Conservation (phyloP, 371 early-diverging fungal genomes). For the Apophysomyces sp. region DNA sequence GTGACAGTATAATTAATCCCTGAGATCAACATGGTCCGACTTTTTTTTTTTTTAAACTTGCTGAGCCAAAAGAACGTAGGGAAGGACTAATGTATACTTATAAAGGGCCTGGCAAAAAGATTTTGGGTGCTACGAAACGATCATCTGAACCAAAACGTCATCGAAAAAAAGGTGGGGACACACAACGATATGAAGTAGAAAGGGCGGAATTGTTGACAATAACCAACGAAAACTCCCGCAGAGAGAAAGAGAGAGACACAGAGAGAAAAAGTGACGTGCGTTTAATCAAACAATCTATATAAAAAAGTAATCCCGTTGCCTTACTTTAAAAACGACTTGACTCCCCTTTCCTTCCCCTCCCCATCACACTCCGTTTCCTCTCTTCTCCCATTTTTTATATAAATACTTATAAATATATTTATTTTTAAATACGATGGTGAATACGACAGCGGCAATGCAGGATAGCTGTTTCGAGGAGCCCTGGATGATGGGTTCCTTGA, state of each 20-base stretch:
- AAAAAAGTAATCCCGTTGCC: neutral
- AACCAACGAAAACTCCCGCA: neutral
- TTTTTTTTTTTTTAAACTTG: constrained; percentile 1
- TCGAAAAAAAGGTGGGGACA: neutral
- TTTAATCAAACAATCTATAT: neutral
- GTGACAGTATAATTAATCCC: neutral
- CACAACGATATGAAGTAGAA: neutral
- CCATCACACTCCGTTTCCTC: neutral
- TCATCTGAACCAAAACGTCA: constrained; percentile 1
- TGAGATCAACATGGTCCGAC: neutral
- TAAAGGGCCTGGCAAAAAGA: neutral
- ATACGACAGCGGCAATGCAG: neutral
- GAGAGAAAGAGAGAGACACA: neutral
- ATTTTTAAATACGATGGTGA: neutral
- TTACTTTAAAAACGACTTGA: neutral
- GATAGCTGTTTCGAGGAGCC: neutral
- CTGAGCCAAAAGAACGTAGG: neutral
- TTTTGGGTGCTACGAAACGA: constrained; percentile 1
- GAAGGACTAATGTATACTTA: neutral
- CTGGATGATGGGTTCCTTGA: neutral
- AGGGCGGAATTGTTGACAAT: neutral
- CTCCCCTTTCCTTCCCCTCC: neutral
- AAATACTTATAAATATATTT: neutral
- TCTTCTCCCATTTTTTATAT: neutral
- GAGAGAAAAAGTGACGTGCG: neutral